Evolutionary conservation across 176 grass and related monocot genomes (phyloP), one percentile per base, ranked within the genome.

Genomic region (Pharus latifolius): DNA sequence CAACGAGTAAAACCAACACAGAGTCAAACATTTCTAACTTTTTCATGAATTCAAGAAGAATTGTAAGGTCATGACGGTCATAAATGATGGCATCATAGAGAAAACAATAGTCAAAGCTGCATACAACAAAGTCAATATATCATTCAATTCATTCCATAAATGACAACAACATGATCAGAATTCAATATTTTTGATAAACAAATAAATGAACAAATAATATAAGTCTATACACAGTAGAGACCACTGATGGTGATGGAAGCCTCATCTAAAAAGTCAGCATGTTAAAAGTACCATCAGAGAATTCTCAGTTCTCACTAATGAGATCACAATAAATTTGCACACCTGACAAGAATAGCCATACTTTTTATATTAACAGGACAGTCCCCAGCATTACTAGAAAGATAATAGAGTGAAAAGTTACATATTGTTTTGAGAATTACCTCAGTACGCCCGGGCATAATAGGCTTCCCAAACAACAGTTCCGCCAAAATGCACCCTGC

Each of bases 401-500:
- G 31, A 69, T 28, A 24, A 47, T 8, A 63, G 6, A 72, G 48
- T 57, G 10, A 40, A 49, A 15, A 49, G 19, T 7, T 1, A 26
- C 8, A 12, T 17, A 42, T 65, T 42, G 32, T 52, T 72, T 11
- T 24, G 62, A 32, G 31, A 66, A 43, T 64, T 42, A 81, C 83
- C 83, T 86, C 83, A 9, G 76, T 86, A 34, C 71, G 83, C 1
- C 83, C 83, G 16, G 83, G 77, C 83, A 86, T 86, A 47, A 81
- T 80, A 40, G 83, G 83, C 49, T 86, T 86, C 42, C 77, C 77
- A 65, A 68, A 68, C 64, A 86, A 70, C 40, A 86, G 77, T 77
- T 86, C 83, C 46, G 83, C 77, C 38, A 86, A 70, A 76, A 86
- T 86, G 57, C 83, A 86, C 13, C 83, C 83, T 10, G 83, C 64